Evolutionary conservation across 768 basidiomycete genomes (phyloP), one percentile per base, ranked within the genome.

Genomic region (Lepiota brunneoincarnata): DNA sequence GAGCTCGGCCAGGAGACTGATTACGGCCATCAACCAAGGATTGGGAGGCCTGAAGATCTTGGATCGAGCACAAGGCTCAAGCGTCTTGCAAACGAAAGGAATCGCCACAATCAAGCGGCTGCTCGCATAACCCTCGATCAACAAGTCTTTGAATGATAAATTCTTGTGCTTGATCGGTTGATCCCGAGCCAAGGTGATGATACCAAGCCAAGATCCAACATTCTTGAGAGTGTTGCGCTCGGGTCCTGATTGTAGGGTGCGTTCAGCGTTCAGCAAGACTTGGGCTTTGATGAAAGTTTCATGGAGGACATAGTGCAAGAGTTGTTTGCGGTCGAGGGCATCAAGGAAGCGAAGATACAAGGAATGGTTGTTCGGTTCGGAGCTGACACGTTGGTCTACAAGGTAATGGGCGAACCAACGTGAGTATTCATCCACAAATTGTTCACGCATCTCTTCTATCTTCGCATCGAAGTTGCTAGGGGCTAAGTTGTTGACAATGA

Each of bases 391-490:
- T 64, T 98, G 92, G 63, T 95, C 93, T 34, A 99, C 94, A 44
- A 99, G 80, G 69, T 98, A 99, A 66, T 97, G 89, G 41, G 97
- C 96, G 63, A 99, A 97, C 97, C 97, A 99, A 42, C 89, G 81
- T 6, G 92, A 84, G 65, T 93, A 85, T 37, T 82, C 76, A 61
- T 94, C 89, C 42, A 89, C 80, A 70, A 96, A 96, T 52, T 90
- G 77, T 28, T 83, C 84, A 51, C 77, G 79, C 87, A 99, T 93
- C 63, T 98, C 97, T 28, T 72, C 68, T 34, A 94, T 73, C 70
- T 99, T 99, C 21, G 78, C 62, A 35, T 93, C 93, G 57, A 97
- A 95, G 67, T 98, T 99, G 68, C 77, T 90, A 9, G 93, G 91
- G 0, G 96, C 94, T 54, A 99, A 80, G 61, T 99, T 98, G 75